A percentile compares a stretch with the other conserved stretches of the same genome.
Evolutionary conservation across 2,329 filamentous ascomycete genomes (phyloP).

Genomic region (Pseudocercospora fijiensis): DNA sequence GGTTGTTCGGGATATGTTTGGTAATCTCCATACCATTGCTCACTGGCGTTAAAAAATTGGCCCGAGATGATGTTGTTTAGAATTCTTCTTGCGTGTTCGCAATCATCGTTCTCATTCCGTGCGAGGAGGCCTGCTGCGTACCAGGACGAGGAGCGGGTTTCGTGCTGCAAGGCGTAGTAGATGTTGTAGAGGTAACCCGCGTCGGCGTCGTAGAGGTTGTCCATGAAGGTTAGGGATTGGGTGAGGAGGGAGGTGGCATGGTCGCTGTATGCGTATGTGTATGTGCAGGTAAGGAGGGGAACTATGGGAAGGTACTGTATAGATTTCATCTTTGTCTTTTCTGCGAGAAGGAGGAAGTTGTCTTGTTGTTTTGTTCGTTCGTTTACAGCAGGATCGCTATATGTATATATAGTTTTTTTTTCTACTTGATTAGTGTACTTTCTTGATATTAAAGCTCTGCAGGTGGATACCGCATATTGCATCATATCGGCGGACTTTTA

Average conservation of each 20-base stretch:
- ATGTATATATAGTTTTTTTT: too few relatives aligned
- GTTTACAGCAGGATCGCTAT: background rate
- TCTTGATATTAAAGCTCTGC: too few relatives aligned
- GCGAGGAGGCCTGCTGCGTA: constrained; percentile 60
- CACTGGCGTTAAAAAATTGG: constrained; percentile 54
- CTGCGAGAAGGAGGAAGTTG: background rate
- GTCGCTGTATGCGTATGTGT: background rate
- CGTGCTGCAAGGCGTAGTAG: constrained; percentile 53
- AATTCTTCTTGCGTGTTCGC: constrained; percentile 53
- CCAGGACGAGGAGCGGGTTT: constrained; percentile 59
- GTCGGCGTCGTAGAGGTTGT: constrained; percentile 54
- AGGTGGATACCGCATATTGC: too few relatives aligned
- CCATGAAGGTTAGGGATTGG: constrained; percentile 40
- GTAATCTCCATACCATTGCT: constrained; percentile 60
- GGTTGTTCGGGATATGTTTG: constrained; percentile 59
- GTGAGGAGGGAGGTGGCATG: constrained; percentile 18
- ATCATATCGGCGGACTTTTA: too few relatives aligned
- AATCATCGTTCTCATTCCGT: constrained; percentile 53
- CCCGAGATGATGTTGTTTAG: constrained; percentile 54
- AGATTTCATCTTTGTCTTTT: background rate
- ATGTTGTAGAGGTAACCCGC: constrained; percentile 55
- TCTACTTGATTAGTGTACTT: too few relatives aligned
- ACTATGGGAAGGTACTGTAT: background rate
- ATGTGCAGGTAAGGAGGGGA: background rate
- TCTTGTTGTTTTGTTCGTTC: background rate